Evolutionary conservation across 2,329 filamentous ascomycete species (phyloP).

Genomic region (Aspergillus piperis): DNA sequence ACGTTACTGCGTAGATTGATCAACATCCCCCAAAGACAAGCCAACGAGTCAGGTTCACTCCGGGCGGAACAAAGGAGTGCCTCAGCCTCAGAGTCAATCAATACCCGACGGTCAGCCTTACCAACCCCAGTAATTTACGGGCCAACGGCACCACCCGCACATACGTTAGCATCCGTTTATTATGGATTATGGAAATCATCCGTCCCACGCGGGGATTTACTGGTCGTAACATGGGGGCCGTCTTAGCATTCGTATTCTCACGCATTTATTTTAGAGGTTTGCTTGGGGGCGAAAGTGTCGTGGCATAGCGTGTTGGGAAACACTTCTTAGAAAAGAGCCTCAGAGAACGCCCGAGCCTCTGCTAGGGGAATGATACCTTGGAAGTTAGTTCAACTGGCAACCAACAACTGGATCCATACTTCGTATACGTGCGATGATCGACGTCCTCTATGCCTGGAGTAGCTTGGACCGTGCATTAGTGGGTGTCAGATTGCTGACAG

Average conservation of each 20-base stretch:
- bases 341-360: not conserved
- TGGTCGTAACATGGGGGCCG: too few species aligned
- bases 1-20: not conserved
- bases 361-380: not conserved
- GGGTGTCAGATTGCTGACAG: not conserved
- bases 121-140: not conserved
- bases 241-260: too few species aligned
- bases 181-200: too few species aligned
- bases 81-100: not conserved
- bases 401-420: not conserved
- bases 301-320: too few species aligned
- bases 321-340: not conserved
- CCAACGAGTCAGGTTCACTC: not conserved
- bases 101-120: not conserved
- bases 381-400: not conserved
- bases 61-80: not conserved
- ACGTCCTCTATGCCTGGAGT: not conserved
- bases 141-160: too few species aligned
- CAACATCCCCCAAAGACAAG: not conserved
- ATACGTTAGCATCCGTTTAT: too few species aligned
- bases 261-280: too few species aligned
- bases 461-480: not conserved
- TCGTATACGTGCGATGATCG: not conserved
- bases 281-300: too few species aligned
- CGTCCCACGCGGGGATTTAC: too few species aligned